Evolutionary conservation across 768 basidiomycete genomes (phyloP), one percentile per base, ranked within the genome.

Genomic region (Suillus subluteus): DNA sequence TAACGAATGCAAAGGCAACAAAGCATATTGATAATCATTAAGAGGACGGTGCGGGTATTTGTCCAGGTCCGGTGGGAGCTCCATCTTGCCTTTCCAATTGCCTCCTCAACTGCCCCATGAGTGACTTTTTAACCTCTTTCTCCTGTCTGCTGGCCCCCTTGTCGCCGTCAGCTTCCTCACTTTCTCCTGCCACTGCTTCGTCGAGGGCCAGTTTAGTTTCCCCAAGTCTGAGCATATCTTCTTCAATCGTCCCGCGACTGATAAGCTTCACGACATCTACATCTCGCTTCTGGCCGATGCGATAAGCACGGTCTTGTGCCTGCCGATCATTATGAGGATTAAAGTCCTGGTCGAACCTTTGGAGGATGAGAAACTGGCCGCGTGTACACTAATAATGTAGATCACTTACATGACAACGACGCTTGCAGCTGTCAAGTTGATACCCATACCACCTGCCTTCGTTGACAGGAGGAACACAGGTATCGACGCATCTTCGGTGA

Each of bases 321-420:
- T 99, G 98, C 67, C 92, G 88, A 79, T 99, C 98, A 76, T 99
- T 99, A 79, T 95, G 94, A 4, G 94, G 94, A 76, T 99, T 99
- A 80, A 98, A 99, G 76, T 99, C 97, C 74, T 97, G 96, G 75
- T 99, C 97, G 74, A 96, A 98, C 88, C 91, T 92, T 66, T 37
- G 52, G 66, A 76, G 62, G 56, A 70, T 52, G 32, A 41, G 2
- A 52, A 30, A 68, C 2, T 63, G 58, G 41, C 64, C 32, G 64
- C 44, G 43, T 44, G 50, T 38, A n/a, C 32, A 50, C 11, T 11
- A 8, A 58, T 62, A 59, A 6, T n/a, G 6, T 23, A 46, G 3
- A 61, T 40, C 35, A 76, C 88, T 55, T 67, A 92, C 91, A 96
- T 92, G 73, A 99, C 92, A 50, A 99, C 97, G 46, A 96, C 95